Evolutionary conservation across 139 green algal genomes (phyloP), one percentile per base, ranked within the genome.

Genomic region (Micractinium conductrix): DNA sequence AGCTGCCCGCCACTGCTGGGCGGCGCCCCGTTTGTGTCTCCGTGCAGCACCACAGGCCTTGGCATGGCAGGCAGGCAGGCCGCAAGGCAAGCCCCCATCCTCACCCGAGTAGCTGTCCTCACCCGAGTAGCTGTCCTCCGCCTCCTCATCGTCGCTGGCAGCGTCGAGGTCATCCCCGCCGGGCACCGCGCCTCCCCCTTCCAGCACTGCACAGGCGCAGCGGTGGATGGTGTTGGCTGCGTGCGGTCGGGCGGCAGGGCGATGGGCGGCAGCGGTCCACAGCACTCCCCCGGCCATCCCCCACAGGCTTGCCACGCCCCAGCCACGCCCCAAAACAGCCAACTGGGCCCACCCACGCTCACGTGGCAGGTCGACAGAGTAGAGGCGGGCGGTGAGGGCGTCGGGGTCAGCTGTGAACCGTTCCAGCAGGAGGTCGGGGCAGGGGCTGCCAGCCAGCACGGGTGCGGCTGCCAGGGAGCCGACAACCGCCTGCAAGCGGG

Each of bases 131-230:
- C n/a, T n/a, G n/a, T n/a, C n/a, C n/a, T n/a, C n/a, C n/a, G n/a
- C 72, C 16, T 79, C 72, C 44, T 79, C 72, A 19, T 76, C 70
- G 9, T 24, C 37, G 70, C 37, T 10, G 40, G 40, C 70, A 8
- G 14, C 70, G 5, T 71, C 63, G 24, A 76, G 70, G 26, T 50
- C 40, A 26, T 76, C 70, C 35, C 67, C 67, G 24, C 30, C 70
- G 12, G 16, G 24, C 40, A n/a, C 63, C n/a, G 63, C 63, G 1
- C 28, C 28, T 9, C 63, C 30, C n/a, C 33, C 70, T 1, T 76
- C 70, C 19, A 76, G 16, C 70, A 76, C 70, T 76, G 70, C 70
- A 30, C n/a, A n/a, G n/a, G n/a, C n/a, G n/a, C n/a, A n/a, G n/a
- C n/a, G n/a, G n/a, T n/a, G n/a, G n/a, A n/a, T n/a, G n/a, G n/a